phyloP scores from a whole-genome alignment of 208 protist species.

The Wallacemonas collosoma region DNA sequence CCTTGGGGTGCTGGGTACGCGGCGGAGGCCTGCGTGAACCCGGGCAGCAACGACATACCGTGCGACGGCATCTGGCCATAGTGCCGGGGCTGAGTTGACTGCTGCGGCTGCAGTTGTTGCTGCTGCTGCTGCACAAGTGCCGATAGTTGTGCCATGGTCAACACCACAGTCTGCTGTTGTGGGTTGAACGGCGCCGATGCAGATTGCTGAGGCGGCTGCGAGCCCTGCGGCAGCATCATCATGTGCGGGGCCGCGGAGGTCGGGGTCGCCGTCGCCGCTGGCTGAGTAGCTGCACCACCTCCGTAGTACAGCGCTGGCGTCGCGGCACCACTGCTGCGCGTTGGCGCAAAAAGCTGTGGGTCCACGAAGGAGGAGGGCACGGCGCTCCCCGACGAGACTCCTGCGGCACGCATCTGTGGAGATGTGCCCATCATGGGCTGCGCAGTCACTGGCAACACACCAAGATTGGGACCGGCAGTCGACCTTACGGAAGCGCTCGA shows the following conservation, averaged over 20 bases:
- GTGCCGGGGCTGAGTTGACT: background rate
- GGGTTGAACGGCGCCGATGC: background rate
- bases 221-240: constrained; percentile 4
- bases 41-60: background rate
- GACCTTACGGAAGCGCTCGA: no score
- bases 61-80: background rate
- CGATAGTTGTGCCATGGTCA: background rate
- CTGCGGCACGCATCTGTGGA: no score
- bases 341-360: no score
- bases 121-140: background rate
- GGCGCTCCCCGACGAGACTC: no score
- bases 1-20: no score
- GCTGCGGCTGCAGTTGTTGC: background rate
- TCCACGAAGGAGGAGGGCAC: no score
- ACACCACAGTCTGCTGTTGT: background rate
- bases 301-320: no score
- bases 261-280: background rate
- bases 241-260: background rate
- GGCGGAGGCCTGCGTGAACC: background rate
- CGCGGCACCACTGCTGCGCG: no score
- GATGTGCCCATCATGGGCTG: no score
- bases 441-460: no score
- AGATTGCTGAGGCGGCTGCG: background rate
- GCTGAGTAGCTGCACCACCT: background rate
- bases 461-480: no score